Evolutionary conservation across 345 rosid genomes (phyloP).

Genomic region (Euclidium syriacum): DNA sequence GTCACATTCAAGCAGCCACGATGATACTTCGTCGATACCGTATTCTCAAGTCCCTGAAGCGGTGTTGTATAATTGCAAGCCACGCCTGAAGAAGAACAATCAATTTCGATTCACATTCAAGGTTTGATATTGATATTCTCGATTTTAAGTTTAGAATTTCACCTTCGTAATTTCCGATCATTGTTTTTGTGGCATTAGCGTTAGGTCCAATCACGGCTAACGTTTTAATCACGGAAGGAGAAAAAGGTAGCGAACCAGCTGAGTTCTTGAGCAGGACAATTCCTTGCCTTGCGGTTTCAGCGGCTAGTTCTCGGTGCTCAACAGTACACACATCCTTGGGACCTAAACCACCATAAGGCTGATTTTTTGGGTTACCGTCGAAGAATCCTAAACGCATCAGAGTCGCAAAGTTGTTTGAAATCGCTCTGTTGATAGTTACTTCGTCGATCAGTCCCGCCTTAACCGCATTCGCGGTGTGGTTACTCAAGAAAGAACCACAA

Average conservation of each 20-base stretch:
- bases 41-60: slow-evolving; percentile 44
- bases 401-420: slow-evolving; percentile 53
- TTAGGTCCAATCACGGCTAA: slow-evolving; percentile 68
- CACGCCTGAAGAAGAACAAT: slow-evolving; percentile 28
- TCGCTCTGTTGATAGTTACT: slow-evolving; percentile 36
- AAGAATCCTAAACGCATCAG: slow-evolving; percentile 65
- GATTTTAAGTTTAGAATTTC: background rate
- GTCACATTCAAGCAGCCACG: slow-evolving; percentile 49
- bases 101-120: background rate
- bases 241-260: slow-evolving; percentile 42
- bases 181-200: slow-evolving; percentile 53
- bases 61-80: slow-evolving; percentile 61
- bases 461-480: slow-evolving; percentile 49
- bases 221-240: slow-evolving; percentile 37
- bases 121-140: background rate
- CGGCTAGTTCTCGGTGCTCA: slow-evolving; percentile 48
- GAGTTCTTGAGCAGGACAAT: slow-evolving; percentile 61
- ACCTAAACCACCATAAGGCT: slow-evolving; percentile 30
- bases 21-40: slow-evolving; percentile 33
- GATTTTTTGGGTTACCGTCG: slow-evolving; percentile 47
- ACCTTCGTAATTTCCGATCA: slow-evolving; percentile 78
- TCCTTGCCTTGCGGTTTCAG: slow-evolving; percentile 69
- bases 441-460: slow-evolving; percentile 41
- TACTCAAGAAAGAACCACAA: slow-evolving; percentile 45
- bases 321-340: slow-evolving; percentile 54